Evolutionary conservation across 129 eudicot genomes (phyloP).

Genomic region (Lactuca saligna): DNA sequence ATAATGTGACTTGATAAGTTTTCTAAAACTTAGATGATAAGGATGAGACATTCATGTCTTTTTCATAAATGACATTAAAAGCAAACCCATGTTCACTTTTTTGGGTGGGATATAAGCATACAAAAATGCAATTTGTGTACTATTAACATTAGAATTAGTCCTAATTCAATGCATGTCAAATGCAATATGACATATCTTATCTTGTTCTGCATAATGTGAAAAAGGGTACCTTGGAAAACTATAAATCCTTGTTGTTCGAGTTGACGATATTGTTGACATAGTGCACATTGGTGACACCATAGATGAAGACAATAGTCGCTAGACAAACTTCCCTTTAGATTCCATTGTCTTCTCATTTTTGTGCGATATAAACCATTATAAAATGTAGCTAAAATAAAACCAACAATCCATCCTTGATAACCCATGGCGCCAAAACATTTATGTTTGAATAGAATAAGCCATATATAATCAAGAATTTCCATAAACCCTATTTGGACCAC

Average conservation of each 20-base stretch:
- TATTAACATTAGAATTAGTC: not conserved
- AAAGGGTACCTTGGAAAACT: conserved; percentile 35
- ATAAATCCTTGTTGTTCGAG: conserved; percentile 38
- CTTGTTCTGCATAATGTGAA: not conserved
- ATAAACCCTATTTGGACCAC: conserved; percentile 34
- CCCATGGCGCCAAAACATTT: conserved; percentile 31
- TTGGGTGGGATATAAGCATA: not conserved
- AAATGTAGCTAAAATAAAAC: conserved; percentile 33
- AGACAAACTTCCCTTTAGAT: conserved; percentile 25
- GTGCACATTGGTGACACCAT: conserved; percentile 37
- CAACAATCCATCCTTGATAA: conserved; percentile 35
- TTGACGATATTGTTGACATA: conserved; percentile 44
- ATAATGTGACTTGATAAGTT: too few relatives aligned
- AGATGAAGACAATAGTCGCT: conserved; percentile 36
- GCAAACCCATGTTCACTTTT: too few relatives aligned
- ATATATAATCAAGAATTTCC: conserved; percentile 23
- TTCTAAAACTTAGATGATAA: too few relatives aligned
- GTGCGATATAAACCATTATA: conserved; percentile 38
- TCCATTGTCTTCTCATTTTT: conserved; percentile 37
- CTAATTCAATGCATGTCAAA: too few relatives aligned
- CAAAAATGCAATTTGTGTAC: too few relatives aligned
- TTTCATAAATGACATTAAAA: too few relatives aligned
- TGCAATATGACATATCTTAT: not conserved
- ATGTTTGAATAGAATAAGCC: conserved; percentile 19
- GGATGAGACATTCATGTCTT: not conserved